These are phyloP conservation scores for Pichia norvegensis DNA, from an alignment of 1,139 yeast species.

Conservation along the genomic window DNA sequence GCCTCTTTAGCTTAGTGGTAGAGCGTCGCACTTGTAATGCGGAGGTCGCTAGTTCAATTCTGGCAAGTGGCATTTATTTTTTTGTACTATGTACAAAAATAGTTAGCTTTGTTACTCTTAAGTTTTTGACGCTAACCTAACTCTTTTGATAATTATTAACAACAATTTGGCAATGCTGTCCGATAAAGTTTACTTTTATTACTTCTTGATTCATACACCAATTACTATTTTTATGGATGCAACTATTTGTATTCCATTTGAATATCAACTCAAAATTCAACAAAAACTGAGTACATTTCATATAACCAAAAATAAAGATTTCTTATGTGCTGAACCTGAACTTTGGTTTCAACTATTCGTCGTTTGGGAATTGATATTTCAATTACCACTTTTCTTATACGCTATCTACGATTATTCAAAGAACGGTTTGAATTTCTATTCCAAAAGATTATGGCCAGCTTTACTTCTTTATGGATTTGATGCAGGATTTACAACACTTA, in stretches of 20 bases:
- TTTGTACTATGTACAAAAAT: not conserved
- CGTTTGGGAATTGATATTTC: constrained; percentile 60
- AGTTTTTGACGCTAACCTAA: too few species aligned
- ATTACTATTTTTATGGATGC: constrained; percentile 72
- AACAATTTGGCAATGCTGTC: constrained; percentile 15
- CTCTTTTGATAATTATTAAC: too few species aligned
- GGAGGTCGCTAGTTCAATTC: constrained; percentile 95
- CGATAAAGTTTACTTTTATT: constrained; percentile 47
- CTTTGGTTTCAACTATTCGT: constrained; percentile 69
- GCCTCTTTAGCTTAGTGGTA: constrained; percentile 78
- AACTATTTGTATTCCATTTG: constrained; percentile 54
- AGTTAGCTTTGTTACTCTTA: not conserved
- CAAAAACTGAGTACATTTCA: constrained; percentile 48
- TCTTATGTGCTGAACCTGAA: constrained; percentile 51
- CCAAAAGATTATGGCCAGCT: constrained; percentile 33
- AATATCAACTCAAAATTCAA: constrained; percentile 44
- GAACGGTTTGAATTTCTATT: constrained; percentile 12
- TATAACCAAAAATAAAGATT: constrained; percentile 56
- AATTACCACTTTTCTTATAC: constrained; percentile 65
- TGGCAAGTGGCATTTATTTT: constrained; percentile 65
- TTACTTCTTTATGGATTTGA: constrained; percentile 66
- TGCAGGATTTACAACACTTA: constrained; percentile 65
- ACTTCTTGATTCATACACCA: constrained; percentile 57
- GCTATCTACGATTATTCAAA: constrained; percentile 28
- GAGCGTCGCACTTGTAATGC: constrained; percentile 97